Base-by-base conservation (phyloP, 148 eudicot species). In the Rhododendron kiyosumense region DNA sequence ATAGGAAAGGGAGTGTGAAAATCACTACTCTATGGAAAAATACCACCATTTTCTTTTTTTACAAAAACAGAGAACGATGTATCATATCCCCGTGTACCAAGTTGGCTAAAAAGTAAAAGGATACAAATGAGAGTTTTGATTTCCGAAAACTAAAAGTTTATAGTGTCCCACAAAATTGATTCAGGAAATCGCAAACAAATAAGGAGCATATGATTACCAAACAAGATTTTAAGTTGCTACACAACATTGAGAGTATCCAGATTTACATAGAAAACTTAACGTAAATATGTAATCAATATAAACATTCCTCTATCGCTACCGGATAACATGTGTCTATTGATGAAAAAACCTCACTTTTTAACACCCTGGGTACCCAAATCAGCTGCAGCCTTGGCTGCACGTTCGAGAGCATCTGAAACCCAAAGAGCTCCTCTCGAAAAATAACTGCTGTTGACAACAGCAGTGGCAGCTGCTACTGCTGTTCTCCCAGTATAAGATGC, bases 361-460 rank as follows among this genome's bases (percentile, higher is more conserved):
- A 15, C 81, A 81, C 80, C 88, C 14, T 86, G 86, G 38, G 84
- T 89, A 45, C 92, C 94, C 90, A 95, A 87, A 83, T 94, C 93
- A 63, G 93, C 95, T 38, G 98, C 94, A 84, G 82, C 93, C 78
- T 92, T 92, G 80, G 98, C 88, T 18, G 95, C 98, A 32, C 91
- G 92, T 81, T 65, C 87, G n/a, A 95, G 93, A 85, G 85, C 95
- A 46, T 86, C 95, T 8, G 98, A 94, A 76, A 93, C 94, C 96
- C 92, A 93, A 81, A 94, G 91, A 49, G 96, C 96, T 78, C 98
- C 96, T 83, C 83, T 89, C 2, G 96, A 85, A 75, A 95, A 93
- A 81, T 92, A 94, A 87, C 93, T 95, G 92, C 94, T 94, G 75
- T 91, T 94, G 2, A 91, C 94, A 43, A 94, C 96, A 86, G 94